Evolutionary conservation across 805 yeast species (phyloP).

Genomic region (Spathaspora passalidarum): DNA sequence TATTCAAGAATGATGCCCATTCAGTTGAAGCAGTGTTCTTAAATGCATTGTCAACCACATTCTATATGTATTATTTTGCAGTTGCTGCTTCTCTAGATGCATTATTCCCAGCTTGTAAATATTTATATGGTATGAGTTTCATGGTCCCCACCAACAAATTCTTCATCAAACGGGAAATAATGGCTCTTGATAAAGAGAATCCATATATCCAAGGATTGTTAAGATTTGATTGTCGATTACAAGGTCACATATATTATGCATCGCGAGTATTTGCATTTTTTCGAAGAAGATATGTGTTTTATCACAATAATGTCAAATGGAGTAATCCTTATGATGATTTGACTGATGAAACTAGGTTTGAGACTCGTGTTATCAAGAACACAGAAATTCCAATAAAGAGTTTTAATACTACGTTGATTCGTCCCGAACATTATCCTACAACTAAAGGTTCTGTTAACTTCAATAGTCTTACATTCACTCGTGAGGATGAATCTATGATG

Average conservation of each 20-base stretch:
- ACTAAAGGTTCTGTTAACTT: neutral
- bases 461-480: conserved; percentile 11
- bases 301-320: conserved; percentile 17
- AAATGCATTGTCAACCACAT: conserved; percentile 16
- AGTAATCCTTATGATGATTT: conserved; percentile 9
- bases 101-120: conserved; percentile 19
- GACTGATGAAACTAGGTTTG: conserved; percentile 11
- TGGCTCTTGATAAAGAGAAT: conserved; percentile 8
- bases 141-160: conserved; percentile 13
- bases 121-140: conserved; percentile 20
- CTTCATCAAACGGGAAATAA: conserved; percentile 9
- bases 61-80: conserved; percentile 20
- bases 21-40: conserved; percentile 10
- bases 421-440: conserved; percentile 24
- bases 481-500: conserved; percentile 20
- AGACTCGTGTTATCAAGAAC: conserved; percentile 13
- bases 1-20: neutral
- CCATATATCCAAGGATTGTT: conserved; percentile 6
- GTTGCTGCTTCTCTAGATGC: conserved; percentile 21
- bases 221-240: conserved; percentile 15
- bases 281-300: conserved; percentile 17
- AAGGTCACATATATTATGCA: conserved; percentile 23
- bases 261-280: conserved; percentile 23
- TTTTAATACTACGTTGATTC: conserved; percentile 19
- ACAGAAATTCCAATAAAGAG: conserved; percentile 23